Base-by-base conservation (phyloP, 768 basidiomycete genomes). In the Trametopsis cervina region DNA sequence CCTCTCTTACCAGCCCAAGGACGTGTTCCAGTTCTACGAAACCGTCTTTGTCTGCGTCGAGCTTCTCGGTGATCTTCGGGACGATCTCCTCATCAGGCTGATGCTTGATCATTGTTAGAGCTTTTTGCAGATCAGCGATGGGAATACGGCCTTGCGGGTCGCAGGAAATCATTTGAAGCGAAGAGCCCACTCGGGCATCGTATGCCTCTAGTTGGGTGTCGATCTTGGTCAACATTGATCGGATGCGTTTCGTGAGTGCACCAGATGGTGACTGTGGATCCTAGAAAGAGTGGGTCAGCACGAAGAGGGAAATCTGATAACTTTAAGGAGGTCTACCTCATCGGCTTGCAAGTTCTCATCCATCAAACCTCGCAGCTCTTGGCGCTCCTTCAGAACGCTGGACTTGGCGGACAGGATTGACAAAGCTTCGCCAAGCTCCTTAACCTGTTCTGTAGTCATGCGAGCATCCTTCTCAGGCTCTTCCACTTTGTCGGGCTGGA, bases 11-110 rank as follows among this genome's bases (percentile, higher is more conserved):
- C 54, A 95, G 69, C 11, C 86, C 89, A 49, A 95, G 66, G 27
- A 99, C 93, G 60, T 99, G 94, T 65, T 95, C 90, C 40, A 98
- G 75, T 62, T 94, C 90, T 21, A 97, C 93, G 60, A 82, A 95
- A 0, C 95, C 94, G 62, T 98, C 95, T 66, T 89, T 82, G 68
- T 98, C 95, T 9, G 90, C 87, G 63, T 99, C 96, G 59, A 98
- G 69, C 66, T 98, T 98, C 61, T 90, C 82, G 45, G 94, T 81
- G 43, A 99, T 83, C 18, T 80, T 82, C 51, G 85, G 81, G 20
- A 90, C 89, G 13, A 90, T 83, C 52, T 92, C 86, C 46, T 94
- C 89, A 48, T 90, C 85, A 3, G 94, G 95, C 60, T 74, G 80
- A 66, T 98, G 96, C 68, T 88, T 87, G 72, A 97, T 97, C 45